phyloP scores from a whole-genome alignment of 2,329 filamentous ascomycete genomes.

The Colletotrichum sp. region DNA sequence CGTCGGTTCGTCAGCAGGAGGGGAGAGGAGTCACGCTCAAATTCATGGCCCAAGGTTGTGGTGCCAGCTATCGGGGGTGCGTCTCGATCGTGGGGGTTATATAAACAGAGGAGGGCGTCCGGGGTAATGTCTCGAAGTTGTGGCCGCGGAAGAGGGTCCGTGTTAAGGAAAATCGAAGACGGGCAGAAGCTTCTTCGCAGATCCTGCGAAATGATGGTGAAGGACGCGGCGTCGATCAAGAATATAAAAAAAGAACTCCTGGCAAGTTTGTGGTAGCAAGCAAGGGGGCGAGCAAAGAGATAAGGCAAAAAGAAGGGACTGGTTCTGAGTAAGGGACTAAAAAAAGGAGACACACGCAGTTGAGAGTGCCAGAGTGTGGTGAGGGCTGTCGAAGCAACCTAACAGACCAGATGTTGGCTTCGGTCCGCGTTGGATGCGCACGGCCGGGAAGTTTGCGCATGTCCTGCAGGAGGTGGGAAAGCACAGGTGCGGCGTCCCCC shows the following conservation, averaged over 20 bases:
- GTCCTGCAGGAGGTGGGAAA: slow-evolving; percentile 15
- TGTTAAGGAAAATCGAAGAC: slow-evolving; percentile 4
- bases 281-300: neutral
- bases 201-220: neutral
- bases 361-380: neutral
- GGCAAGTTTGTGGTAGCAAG: neutral
- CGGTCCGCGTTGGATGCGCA: slow-evolving; percentile 4
- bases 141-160: slow-evolving; percentile 1
- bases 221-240: neutral
- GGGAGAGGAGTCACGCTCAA: neutral
- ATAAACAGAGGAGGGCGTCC: slow-evolving; percentile 1
- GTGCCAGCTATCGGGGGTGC: neutral
- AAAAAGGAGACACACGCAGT: neutral
- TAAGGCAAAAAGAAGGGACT: slow-evolving; percentile 1
- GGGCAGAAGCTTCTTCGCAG: slow-evolving; percentile 4
- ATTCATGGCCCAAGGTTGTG: slow-evolving; percentile 11
- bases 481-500: slow-evolving; percentile 2
- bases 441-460: slow-evolving; percentile 19
- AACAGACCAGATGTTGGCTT: slow-evolving; percentile 16
- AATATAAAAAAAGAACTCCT: slow-evolving; percentile 9
- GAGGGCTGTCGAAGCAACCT: slow-evolving; percentile 13
- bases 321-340: neutral
- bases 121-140: neutral
- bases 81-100: neutral
- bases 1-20: slow-evolving; percentile 12